These are phyloP conservation scores for Erythrophleum fordii DNA, from an alignment of 306 rosid genomes.

Conservation along the genomic window DNA sequence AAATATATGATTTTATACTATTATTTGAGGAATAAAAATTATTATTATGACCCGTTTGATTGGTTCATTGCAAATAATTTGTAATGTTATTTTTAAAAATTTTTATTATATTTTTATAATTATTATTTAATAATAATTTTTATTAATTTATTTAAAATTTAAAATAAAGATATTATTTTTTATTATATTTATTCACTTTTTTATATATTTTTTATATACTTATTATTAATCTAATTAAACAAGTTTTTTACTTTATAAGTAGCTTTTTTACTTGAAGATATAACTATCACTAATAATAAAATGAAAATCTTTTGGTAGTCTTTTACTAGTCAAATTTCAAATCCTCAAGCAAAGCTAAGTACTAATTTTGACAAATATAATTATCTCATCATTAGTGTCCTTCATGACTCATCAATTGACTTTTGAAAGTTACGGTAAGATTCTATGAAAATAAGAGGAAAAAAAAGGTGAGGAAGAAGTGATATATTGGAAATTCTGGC, in stretches of 20 bases:
- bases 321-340: constrained; percentile 14
- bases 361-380: neutral
- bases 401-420: neutral
- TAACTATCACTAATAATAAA: neutral
- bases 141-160: no score
- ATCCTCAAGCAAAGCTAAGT: neutral
- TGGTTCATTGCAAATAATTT: no score
- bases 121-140: no score
- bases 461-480: neutral
- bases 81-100: no score
- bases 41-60: no score
- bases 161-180: no score
- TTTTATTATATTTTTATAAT: no score
- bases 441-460: neutral
- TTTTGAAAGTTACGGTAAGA: neutral
- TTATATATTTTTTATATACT: no score
- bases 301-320: no score
- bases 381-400: neutral
- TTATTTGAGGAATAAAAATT: neutral
- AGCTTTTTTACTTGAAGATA: neutral
- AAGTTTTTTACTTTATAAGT: no score
- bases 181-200: no score
- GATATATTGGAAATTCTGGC: neutral
- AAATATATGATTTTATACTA: neutral
- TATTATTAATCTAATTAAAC: no score